Evolutionary conservation across 768 basidiomycete species (phyloP).

Genomic region (Mycena maculata): DNA sequence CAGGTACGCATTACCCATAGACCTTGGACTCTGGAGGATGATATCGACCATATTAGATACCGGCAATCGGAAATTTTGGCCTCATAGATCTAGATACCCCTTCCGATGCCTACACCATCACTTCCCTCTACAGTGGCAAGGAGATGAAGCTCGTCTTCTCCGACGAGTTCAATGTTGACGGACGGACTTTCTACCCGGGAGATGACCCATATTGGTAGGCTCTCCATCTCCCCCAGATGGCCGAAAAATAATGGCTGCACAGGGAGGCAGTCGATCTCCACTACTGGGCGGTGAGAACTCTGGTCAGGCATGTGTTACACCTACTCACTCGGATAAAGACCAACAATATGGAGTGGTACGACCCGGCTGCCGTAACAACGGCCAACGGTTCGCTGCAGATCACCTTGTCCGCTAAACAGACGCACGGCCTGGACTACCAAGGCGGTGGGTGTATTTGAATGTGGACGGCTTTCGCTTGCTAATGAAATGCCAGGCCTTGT

Average conservation of each 20-base stretch:
- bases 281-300: constrained; percentile 69
- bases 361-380: constrained; percentile 84
- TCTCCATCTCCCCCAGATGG: constrained; percentile 47
- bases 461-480: background rate
- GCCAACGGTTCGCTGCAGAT: constrained; percentile 78
- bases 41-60: constrained; percentile 1
- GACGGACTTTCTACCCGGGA: constrained; percentile 80
- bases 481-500: constrained; percentile 9
- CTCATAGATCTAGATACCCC: constrained; percentile 84
- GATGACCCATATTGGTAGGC: constrained; percentile 78
- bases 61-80: constrained; percentile 27
- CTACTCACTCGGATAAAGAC: constrained; percentile 53
- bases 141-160: constrained; percentile 77
- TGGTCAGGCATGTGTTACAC: background rate
- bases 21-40: too few species aligned
- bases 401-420: constrained; percentile 73
- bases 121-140: constrained; percentile 61
- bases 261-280: constrained; percentile 86
- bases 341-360: constrained; percentile 79
- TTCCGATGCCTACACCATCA: constrained; percentile 59
- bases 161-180: constrained; percentile 88
- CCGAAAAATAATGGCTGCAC: constrained; percentile 87
- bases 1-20: constrained; percentile 56
- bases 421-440: constrained; percentile 76
- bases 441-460: constrained; percentile 21